Base-by-base conservation (phyloP, 2,329 filamentous ascomycete species). In the Calonectria pteridis region DNA sequence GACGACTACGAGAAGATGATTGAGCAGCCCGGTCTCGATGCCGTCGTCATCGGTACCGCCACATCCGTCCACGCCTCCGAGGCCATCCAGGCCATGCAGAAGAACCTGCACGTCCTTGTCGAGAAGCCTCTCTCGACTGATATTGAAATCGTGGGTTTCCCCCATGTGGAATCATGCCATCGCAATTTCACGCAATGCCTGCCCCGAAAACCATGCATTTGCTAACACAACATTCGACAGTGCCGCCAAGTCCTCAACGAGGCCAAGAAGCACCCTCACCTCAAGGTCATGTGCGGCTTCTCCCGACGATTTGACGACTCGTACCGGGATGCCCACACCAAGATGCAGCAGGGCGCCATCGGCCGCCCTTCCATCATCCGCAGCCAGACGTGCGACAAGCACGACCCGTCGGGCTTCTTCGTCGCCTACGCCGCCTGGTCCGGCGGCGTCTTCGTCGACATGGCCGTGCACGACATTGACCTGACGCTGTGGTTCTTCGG, bases 381-480 rank as follows among this genome's bases (percentile, higher is more conserved):
- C 77, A 90, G 87, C 66, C 92, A 93, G 83, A 93, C 92, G 2
- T 93, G 91, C 83, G 92, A 94, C 84, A 92, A 91, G 82, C 88
- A 90, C 75, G 91, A 93, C 76, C 90, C 91, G 0, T 87, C 87
- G 0, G 91, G 91, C 69, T 93, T 93, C 86, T 93, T 93, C 82
- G 91, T 93, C 67, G 86, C 88, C 31, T 93, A 93, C 83, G 90
- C 92, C 11, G 85, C 91, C 75, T 91, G 89, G 84, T 89, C 86
- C 3, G 92, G 92, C 53, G 92, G 91, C 23, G 92, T 93, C 81
- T 93, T 94, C 77, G 91, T 93, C 69, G 92, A 94, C 84, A 92
- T 90, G 84, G 90, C 89, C 64, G 90, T 94, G 80, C 92, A 94
- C 84, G 92, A 94, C 80, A 93, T 94, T 11, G 80, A 82, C 64